Evolutionary conservation across 2,329 filamentous ascomycete species (phyloP).

Genomic region (Apiospora rasikravindrae): DNA sequence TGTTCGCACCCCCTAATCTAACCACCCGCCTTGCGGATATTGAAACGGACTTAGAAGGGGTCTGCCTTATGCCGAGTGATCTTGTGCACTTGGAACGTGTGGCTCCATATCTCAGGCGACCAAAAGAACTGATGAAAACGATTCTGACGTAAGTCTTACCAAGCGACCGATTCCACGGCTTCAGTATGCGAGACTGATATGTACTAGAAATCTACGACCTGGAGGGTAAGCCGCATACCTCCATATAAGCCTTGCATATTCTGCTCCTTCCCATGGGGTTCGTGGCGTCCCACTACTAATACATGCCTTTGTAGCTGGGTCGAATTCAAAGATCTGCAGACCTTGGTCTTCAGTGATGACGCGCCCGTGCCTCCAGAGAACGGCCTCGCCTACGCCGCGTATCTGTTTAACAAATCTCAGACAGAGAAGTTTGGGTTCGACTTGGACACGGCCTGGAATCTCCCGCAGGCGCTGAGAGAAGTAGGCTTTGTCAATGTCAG

Average conservation of each 20-base stretch:
- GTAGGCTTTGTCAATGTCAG: slow-evolving; percentile 32
- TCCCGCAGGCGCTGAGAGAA: slow-evolving; percentile 23
- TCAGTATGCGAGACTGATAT: slow-evolving; percentile 57
- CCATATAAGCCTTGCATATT: not conserved
- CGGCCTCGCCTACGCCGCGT: not conserved
- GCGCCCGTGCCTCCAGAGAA: slow-evolving; percentile 25
- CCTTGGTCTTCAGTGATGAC: slow-evolving; percentile 41
- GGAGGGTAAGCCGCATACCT: slow-evolving; percentile 28
- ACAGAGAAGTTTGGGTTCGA: slow-evolving; percentile 17
- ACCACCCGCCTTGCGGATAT: slow-evolving; percentile 61
- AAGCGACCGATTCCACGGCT: slow-evolving; percentile 39
- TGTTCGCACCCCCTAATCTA: slow-evolving; percentile 61
- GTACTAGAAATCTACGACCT: slow-evolving; percentile 33
- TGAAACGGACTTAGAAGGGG: slow-evolving; percentile 49
- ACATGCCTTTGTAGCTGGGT: slow-evolving; percentile 46
- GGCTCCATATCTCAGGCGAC: slow-evolving; percentile 34
- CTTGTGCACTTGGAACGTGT: slow-evolving; percentile 60
- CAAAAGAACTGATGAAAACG: not conserved
- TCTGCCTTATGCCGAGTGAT: slow-evolving; percentile 51
- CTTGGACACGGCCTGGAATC: slow-evolving; percentile 22
- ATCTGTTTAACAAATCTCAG: slow-evolving; percentile 15
- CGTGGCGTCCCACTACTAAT: slow-evolving; percentile 23
- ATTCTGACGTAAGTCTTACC: not conserved
- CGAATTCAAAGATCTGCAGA: slow-evolving; percentile 44
- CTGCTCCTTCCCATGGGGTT: not conserved